Evolutionary conservation across 2,329 filamentous ascomycete species (phyloP), one percentile per base, ranked within the genome.

Genomic region (Fusarium falciforme): DNA sequence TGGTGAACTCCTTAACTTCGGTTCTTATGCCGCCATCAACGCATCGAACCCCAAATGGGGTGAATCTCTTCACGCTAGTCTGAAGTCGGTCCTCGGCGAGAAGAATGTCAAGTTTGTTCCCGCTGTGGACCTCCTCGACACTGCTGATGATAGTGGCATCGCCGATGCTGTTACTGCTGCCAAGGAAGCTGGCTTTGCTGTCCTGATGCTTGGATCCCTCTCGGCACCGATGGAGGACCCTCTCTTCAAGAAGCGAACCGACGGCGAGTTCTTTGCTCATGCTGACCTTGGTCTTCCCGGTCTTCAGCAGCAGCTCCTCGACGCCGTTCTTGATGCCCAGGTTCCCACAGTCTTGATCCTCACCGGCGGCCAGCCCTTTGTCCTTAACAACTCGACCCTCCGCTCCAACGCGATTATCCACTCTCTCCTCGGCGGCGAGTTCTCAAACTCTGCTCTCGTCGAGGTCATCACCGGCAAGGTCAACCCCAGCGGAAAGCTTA

Each of bases 401-500:
- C 72, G 77, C 6, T 67, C 91, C 33, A 88, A 89, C 66, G 89
- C 88, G 1, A 88, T 93, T 10, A 67, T 93, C 12, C 86, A 92
- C 67, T 89, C 89, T 7, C 89, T 92, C 70, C 84, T 93, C 2
- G 90, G 90, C 0, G 90, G 91, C 3, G 87, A 92, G 77, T 91
- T 92, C 77, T 91, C 88, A 35, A 91, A 90, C 17, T 90, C 90
- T 65, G 88, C 90, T 0, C 81, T 93, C 16, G 85, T 87, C 2
- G 90, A 92, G 73, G 85, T 93, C 6, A 83, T 93, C 3, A 92
- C 91, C 61, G 91, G 91, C 12, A 85, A 88, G 36, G 83, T 89
- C 25, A 91, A 91, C 77, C 90, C 91, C 1, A 81, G 80, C 52
- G 80, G 79, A n/a, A 81, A 81, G 61, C 71, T 81, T 11, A 79